These are phyloP conservation scores for Panus rudis DNA, from an alignment of 768 basidiomycete species.

Conservation along the genomic window DNA sequence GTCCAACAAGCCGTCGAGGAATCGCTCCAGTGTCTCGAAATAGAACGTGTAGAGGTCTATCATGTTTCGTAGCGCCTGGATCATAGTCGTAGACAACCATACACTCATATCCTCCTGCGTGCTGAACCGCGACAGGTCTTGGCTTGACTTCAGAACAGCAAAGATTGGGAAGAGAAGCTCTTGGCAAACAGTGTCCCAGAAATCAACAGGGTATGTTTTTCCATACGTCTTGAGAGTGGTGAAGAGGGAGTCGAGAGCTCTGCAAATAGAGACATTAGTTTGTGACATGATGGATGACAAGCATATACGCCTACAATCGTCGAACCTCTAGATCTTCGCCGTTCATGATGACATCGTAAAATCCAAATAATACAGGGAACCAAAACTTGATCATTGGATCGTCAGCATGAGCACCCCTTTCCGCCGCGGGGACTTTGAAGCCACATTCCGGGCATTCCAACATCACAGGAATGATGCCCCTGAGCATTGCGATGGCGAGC, in stretches of 20 bases:
- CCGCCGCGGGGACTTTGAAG: slow-evolving; percentile 22
- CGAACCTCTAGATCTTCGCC: slow-evolving; percentile 98
- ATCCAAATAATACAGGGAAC: slow-evolving; percentile 96
- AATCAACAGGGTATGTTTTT: slow-evolving; percentile 74
- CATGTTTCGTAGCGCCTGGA: slow-evolving; percentile 91
- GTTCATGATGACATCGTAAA: slow-evolving; percentile 99
- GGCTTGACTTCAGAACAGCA: slow-evolving; percentile 86
- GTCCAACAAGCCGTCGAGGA: slow-evolving; percentile 90
- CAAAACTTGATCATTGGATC: slow-evolving; percentile 95
- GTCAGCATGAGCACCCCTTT: slow-evolving; percentile 40
- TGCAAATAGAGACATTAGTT: slow-evolving; percentile 26
- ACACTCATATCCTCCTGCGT: slow-evolving; percentile 99
- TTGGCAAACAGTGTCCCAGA: slow-evolving; percentile 97
- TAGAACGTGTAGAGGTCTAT: slow-evolving; percentile 95
- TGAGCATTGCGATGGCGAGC: slow-evolving; percentile 93
- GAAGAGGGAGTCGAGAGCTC: slow-evolving; percentile 95
- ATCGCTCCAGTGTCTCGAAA: slow-evolving; percentile 84
- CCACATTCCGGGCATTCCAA: slow-evolving; percentile 69
- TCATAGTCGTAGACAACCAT: slow-evolving; percentile 98
- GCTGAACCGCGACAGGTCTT: slow-evolving; percentile 87
- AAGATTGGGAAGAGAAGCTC: slow-evolving; percentile 98
- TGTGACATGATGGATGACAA: background rate
- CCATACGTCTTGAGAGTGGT: slow-evolving; percentile 90
- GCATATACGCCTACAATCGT: slow-evolving; percentile 63
- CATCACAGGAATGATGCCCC: slow-evolving; percentile 90